Evolutionary conservation across 805 yeast genomes (phyloP), one percentile per base, ranked within the genome.

Genomic region (Priceomyces fermenticarens): DNA sequence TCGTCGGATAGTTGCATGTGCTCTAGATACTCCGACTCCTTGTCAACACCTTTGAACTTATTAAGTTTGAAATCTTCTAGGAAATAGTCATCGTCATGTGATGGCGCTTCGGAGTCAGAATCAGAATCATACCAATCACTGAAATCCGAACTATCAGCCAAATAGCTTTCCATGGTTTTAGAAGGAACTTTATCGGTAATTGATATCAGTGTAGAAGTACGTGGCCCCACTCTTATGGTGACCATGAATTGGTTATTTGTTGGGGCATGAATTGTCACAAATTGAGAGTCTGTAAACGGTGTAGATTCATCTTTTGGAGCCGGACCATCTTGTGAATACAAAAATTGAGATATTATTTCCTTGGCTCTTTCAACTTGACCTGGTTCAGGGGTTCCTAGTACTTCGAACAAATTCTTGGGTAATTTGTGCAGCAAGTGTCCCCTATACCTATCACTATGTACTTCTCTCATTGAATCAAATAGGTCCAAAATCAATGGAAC

Each of bases 1-100:
- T 46, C 55, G 36, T 60, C 66, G 13, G 63, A 58, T 14, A 52
- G 57, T 23, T 58, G 60, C 55, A 67, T 58, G 35, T 55, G 70
- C 11, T 40, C 33, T 7, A 57, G 51, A 47, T 58, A 53, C 1
- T 39, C 40, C 10, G 28, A 11, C 9, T 43, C 39, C 5, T 28
- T 25, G 10, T 41, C 48, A 8, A 33, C 20, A 12, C 38, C 43
- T 4, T 39, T 25, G 10, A 47, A 32, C 4, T 23, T 12, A 16
- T 32, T 35, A 10, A 32, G 20, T 34, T 53, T 54, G 34, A 52
- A 48, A 11, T 42, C 33, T n/a, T 55, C 58, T 13, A 38, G 14
- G 27, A 51, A 44, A 31, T 39, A 35, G 15, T 49, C 54, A 10
- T 41, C 48, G 4, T 38, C 44, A 12, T 12, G n/a, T 10, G 31